Evolutionary conservation across 768 basidiomycete genomes (phyloP).

Genomic region (Dioszegia aurantiaca): DNA sequence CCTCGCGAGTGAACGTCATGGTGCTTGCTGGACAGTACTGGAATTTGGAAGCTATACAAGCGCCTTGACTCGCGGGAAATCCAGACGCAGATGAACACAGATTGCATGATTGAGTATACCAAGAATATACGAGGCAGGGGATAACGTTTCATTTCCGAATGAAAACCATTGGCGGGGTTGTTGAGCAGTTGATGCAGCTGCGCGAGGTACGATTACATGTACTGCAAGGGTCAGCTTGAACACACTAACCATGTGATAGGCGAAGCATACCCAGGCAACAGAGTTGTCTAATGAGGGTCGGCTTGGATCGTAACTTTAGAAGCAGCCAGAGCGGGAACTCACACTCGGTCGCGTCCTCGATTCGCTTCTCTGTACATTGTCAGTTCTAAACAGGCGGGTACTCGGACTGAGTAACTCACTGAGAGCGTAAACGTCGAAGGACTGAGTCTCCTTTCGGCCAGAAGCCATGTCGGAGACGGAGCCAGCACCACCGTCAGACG

Average conservation of each 20-base stretch:
- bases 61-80: no score
- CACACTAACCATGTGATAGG: neutral
- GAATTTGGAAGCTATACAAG: no score
- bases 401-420: constrained; percentile 14
- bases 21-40: no score
- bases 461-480: constrained; percentile 14
- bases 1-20: no score
- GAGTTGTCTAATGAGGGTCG: constrained; percentile 24
- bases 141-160: neutral
- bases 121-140: constrained; percentile 6
- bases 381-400: constrained; percentile 15
- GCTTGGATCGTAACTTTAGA: neutral
- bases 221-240: constrained; percentile 6
- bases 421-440: constrained; percentile 18
- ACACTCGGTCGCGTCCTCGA: constrained; percentile 24
- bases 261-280: constrained; percentile 24
- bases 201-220: constrained; percentile 12
- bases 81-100: no score
- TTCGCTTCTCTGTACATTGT: constrained; percentile 28
- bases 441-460: neutral
- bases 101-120: neutral
- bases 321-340: neutral
- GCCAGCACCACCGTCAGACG: constrained; percentile 18
- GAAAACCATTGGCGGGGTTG: neutral
- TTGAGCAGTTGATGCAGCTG: neutral